Conservation (phyloP, 202 grass and related monocot species). For the Setaria italica region DNA sequence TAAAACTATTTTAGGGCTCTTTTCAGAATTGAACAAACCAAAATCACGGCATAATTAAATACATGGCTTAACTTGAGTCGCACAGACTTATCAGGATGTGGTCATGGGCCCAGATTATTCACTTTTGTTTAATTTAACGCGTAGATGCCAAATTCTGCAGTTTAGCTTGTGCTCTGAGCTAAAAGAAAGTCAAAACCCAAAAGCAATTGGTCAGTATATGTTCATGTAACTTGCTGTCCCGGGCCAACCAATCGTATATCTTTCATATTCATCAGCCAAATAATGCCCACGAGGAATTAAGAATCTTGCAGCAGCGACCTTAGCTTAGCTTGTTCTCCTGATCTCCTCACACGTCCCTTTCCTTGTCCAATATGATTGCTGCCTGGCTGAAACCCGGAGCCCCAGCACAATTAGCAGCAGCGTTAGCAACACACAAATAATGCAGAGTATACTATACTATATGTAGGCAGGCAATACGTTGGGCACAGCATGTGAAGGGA, state of each 20-base stretch:
- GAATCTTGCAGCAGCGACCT: background rate
- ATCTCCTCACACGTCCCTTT: conserved; percentile 23
- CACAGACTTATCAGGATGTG: conserved; percentile 42
- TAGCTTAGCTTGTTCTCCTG: background rate
- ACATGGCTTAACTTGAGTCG: background rate
- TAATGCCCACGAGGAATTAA: conserved; percentile 15
- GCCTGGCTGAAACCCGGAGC: conserved; percentile 1
- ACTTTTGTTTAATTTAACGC: conserved; percentile 5
- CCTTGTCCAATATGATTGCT: conserved; percentile 4
- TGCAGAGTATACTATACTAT: background rate
- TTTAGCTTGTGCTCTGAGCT: conserved; percentile 9
- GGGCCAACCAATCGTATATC: conserved; percentile 16
- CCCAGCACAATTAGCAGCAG: background rate
- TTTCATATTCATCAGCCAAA: conserved; percentile 12
- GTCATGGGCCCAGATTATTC: conserved; percentile 37
- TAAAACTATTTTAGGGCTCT: conserved; percentile 16
- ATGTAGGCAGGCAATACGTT: background rate
- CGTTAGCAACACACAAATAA: conserved; percentile 21
- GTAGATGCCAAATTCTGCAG: conserved; percentile 17
- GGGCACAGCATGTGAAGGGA: conserved; percentile 9
- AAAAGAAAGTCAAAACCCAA: conserved; percentile 38
- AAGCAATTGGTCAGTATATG: conserved; percentile 15
- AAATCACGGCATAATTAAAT: background rate
- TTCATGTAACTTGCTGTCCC: conserved; percentile 25
- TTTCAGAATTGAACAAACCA: background rate